Base-by-base conservation (phyloP, 495 filamentous ascomycete genomes). In the Echria macrotheca region DNA sequence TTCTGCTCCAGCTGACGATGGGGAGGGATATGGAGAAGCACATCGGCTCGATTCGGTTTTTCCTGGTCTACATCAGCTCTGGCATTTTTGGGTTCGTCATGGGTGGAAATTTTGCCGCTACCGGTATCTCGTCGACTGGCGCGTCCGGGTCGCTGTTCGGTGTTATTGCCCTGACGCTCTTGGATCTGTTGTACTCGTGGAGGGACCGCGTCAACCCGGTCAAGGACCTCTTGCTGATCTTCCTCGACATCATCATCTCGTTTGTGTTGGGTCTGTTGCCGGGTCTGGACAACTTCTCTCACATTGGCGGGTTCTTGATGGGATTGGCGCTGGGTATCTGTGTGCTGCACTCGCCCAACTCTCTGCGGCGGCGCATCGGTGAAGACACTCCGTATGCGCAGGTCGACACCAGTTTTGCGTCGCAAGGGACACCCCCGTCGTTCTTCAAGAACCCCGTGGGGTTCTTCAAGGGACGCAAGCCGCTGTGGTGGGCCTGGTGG, bases 401-500 rank as follows among this genome's bases (percentile, higher is more conserved):
- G 49, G 67, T 72, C 56, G 57, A 55, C 49, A 58, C 63, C 47
- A 66, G 59, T 11, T 64, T 57, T 15, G 49, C 67, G 9, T 61
- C 65, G 2, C 68, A 69, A 42, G 71, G 68, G 2, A 68, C 73
- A 1, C 60, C 81, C 15, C 71, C 68, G 25, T 69, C 71, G 1
- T 89, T 91, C 58, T 60, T 81, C 37, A 83, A 80, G 56, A 75
- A 80, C 47, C 88, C 88, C 0, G 57, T 90, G 1, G 78, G 77
- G 2, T 96, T 96, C 67, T 96, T 98, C 74, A 89, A 87, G 63
- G 89, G 87, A 17, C 76, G 93, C 4, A 95, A 91, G 64, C 85
- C 87, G 19, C 69, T 94, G 1, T 98, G 93, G 93, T 98, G 93
- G 93, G 85, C 70, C 8, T 98, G 94, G 91, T 98, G 93, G 93